Evolutionary conservation across 192 early-diverging fungal species (phyloP).

Genomic region (Mortierella alpina): DNA sequence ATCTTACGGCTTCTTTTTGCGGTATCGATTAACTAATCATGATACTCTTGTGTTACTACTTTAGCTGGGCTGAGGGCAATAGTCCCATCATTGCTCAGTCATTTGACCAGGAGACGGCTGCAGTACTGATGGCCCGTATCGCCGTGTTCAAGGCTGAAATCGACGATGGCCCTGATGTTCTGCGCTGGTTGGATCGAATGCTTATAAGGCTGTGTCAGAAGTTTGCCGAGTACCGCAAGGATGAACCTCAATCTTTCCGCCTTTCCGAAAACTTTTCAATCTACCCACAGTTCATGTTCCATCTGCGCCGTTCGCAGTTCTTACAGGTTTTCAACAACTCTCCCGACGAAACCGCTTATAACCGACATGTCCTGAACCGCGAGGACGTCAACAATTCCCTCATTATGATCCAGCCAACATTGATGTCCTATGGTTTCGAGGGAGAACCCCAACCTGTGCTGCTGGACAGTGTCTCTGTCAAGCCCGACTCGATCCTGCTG

Average conservation of each 20-base stretch:
- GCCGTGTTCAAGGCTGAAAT: conserved; percentile 97
- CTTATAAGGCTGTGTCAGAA: conserved; percentile 97
- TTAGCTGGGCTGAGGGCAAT: conserved; percentile 78
- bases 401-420: conserved; percentile 99
- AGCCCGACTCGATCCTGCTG: conserved; percentile 91
- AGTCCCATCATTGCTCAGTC: conserved; percentile 89
- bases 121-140: conserved; percentile 97
- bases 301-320: conserved; percentile 96
- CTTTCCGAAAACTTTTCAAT: conserved; percentile 95
- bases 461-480: conserved; percentile 97
- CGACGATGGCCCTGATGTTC: conserved; percentile 96
- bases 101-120: conserved; percentile 98
- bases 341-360: conserved; percentile 97
- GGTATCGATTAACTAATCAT: neutral
- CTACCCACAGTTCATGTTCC: conserved; percentile 99
- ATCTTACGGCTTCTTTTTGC: neutral
- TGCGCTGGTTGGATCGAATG: conserved; percentile 98
- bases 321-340: conserved; percentile 99
- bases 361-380: conserved; percentile 92
- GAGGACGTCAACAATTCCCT: conserved; percentile 98
- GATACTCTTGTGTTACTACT: neutral
- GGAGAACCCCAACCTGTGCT: conserved; percentile 90
- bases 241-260: conserved; percentile 93
- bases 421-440: conserved; percentile 93
- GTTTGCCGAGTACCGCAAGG: conserved; percentile 96